Base-by-base conservation (phyloP, 2,329 filamentous ascomycete species). In the Leptodontidium sp. region DNA sequence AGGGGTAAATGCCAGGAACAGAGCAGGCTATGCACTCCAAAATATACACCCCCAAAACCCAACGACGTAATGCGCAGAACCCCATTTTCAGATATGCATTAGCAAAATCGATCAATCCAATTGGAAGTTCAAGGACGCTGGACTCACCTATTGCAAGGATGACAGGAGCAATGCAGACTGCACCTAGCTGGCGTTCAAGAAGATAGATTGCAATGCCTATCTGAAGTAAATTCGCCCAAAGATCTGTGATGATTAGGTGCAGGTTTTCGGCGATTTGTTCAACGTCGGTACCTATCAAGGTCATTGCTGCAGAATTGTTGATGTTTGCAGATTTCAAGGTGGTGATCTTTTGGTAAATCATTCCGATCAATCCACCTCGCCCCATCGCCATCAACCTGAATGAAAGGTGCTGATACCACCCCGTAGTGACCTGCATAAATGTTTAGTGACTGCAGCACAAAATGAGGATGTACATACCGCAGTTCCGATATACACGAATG, bases 221-320 rank as follows among this genome's bases (percentile, higher is more conserved):
- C 24, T 64, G 61, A 26, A 64, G 32, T 29, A 53, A 1, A n/a
- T 64, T 64, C 2, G 61, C 61, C 61, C 61, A 64, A 2, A 64
- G 47, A 12, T 64, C 61, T 11, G 45, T 52, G 21, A 64, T 38
- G 14, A 52, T 64, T 1, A 64, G 47, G 15, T 52, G 50, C 32
- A 40, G 2, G 24, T 38, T 53, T 53, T 53, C 47, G 32, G 47
- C 65, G 38, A 67, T 57, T 21, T 61, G 35, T 32, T 67, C 58
- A 32, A 67, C 59, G 57, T 67, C 66, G 0, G 82, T 79, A 12
- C 79, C 81, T 81, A 85, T 84, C 7, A 84, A 75, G 0, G 82
- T 84, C 45, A 68, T 53, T 6, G 65, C 65, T 11, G 64, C 63
- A 45, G 63, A 50, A n/a, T 49, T 26, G 52, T 67, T 61, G 26